Conservation (phyloP, 106 monocot genomes). For the Alisma plantagoaquatica region DNA sequence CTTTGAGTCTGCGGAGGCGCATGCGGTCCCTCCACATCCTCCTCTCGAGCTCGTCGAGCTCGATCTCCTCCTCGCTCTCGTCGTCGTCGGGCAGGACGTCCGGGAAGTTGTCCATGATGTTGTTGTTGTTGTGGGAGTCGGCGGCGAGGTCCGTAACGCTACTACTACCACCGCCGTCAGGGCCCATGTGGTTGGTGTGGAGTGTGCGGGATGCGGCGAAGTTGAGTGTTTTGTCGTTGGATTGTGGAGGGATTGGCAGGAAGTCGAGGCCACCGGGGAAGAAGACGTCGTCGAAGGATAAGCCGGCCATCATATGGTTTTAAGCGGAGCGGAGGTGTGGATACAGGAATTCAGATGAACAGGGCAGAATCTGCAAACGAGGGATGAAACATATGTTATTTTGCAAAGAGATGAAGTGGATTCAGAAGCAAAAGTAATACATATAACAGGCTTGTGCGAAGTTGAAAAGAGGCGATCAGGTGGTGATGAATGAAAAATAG, state of each 20-base stretch:
- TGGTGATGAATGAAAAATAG: no score
- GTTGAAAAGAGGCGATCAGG: no score
- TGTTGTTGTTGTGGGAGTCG: no score
- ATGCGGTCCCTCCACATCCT: constrained; percentile 42
- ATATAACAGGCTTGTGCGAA: no score
- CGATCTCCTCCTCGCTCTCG: constrained; percentile 40
- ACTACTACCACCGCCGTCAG: not conserved
- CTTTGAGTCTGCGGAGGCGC: constrained; percentile 24
- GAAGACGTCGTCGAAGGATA: constrained; percentile 7
- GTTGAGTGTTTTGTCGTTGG: constrained; percentile 6
- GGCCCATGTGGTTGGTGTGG: not conserved
- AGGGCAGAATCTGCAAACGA: no score
- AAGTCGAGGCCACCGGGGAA: constrained; percentile 17
- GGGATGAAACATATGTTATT: no score
- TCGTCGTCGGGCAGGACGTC: constrained; percentile 26
- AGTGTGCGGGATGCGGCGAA: not conserved
- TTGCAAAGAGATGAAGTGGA: no score
- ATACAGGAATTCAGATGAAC: no score
- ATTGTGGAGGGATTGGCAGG: constrained; percentile 3
- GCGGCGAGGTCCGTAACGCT: not conserved
- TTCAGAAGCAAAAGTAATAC: no score
- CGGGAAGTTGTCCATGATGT: constrained; percentile 12
- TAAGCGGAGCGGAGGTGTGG: no score
- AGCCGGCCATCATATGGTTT: constrained; percentile 4
- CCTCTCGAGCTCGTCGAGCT: constrained; percentile 38